phyloP scores from a whole-genome alignment of 1,284 basidiomycete genomes.

The Cystobasidium slooffiae region DNA sequence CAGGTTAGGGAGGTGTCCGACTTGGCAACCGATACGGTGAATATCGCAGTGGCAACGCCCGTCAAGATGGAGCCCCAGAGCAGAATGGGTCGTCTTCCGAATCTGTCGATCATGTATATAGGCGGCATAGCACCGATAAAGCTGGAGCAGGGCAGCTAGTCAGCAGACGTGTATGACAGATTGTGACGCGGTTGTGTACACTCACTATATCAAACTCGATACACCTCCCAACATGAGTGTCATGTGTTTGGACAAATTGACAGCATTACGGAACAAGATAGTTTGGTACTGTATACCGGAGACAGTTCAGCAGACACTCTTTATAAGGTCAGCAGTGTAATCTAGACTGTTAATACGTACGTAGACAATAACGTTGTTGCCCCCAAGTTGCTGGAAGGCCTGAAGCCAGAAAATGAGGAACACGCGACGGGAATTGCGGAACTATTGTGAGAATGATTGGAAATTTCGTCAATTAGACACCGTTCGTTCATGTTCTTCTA shows the following conservation, averaged over 20 bases:
- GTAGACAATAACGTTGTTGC: conserved; percentile 38
- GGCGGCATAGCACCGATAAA: conserved; percentile 24
- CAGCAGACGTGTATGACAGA: too few species aligned
- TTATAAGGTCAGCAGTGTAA: too few species aligned
- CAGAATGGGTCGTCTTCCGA: conserved; percentile 21
- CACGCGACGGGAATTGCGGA: conserved; percentile 19
- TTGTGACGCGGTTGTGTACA: too few species aligned
- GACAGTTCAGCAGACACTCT: too few species aligned
- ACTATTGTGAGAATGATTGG: too few species aligned
- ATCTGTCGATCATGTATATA: conserved; percentile 35
- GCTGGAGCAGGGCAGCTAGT: neutral
- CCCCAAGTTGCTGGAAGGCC: conserved; percentile 36
- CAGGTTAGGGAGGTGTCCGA: conserved; percentile 6
- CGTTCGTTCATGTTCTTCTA: too few species aligned
- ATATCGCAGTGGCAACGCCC: conserved; percentile 19
- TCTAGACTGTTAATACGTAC: neutral
- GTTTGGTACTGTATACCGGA: conserved; percentile 20
- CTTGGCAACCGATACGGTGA: conserved; percentile 32
- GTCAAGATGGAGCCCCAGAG: conserved; percentile 26
- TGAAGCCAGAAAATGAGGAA: conserved; percentile 35
- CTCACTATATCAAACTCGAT: conserved; percentile 28
- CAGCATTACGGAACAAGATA: conserved; percentile 27
- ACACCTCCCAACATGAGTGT: conserved; percentile 13
- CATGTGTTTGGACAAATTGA: conserved; percentile 10
- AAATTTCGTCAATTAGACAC: too few species aligned